Conservation (phyloP, 371 early-diverging fungal species). For the Paraphysoderma sedebokerense region DNA sequence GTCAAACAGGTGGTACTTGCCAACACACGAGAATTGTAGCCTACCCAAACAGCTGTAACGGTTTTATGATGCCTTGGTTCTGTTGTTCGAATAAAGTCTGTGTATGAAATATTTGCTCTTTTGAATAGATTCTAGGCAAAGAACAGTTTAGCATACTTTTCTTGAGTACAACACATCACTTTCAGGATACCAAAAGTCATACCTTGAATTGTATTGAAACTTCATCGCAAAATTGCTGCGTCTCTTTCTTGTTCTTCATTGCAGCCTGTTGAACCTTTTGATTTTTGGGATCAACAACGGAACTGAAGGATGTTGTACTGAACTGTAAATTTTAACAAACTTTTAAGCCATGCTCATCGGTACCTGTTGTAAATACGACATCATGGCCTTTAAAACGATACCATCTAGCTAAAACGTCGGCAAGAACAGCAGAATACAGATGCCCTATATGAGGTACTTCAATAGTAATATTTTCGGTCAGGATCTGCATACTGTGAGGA, state of each 20-base stretch:
- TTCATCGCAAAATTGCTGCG: constrained; percentile 55
- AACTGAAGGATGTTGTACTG: not conserved
- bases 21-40: not conserved
- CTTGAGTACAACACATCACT: not conserved
- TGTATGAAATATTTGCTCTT: constrained; percentile 48
- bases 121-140: constrained; percentile 32
- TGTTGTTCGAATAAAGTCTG: constrained; percentile 78
- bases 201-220: constrained; percentile 62
- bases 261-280: constrained; percentile 83
- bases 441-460: constrained; percentile 94
- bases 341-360: constrained; percentile 94
- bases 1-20: not conserved
- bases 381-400: constrained; percentile 43
- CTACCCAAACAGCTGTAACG: constrained; percentile 58
- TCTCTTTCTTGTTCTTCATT: constrained; percentile 26
- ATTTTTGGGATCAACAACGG: not conserved
- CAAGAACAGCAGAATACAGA: constrained; percentile 69
- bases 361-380: constrained; percentile 54
- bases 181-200: not conserved
- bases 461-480: not conserved
- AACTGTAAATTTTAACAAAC: constrained; percentile 12
- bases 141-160: not conserved
- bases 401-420: constrained; percentile 63
- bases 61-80: constrained; percentile 48
- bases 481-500: not conserved